Evolutionary conservation across 108 stramenopile species (phyloP).

Genomic region (Pinguiococcus pyrenoidosus): DNA sequence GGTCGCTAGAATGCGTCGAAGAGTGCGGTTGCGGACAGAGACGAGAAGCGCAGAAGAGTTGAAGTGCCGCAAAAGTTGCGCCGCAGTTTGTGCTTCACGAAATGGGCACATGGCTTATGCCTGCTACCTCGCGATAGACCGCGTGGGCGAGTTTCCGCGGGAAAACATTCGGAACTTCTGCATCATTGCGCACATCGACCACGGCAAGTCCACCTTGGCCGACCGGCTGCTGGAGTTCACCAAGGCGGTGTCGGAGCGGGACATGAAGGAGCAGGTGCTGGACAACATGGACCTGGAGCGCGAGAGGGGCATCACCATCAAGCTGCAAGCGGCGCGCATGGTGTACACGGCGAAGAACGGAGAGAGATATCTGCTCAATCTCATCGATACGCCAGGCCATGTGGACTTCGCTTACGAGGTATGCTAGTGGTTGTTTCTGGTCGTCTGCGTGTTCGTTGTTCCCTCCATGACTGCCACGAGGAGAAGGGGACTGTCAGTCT

Average conservation of each 20-base stretch:
- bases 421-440: too few species aligned
- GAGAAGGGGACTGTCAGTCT: too few species aligned
- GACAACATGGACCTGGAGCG: slow-evolving; percentile 95
- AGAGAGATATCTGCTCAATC: slow-evolving; percentile 64
- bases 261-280: slow-evolving; percentile 80
- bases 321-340: slow-evolving; percentile 90
- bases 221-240: slow-evolving; percentile 52
- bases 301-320: slow-evolving; percentile 97
- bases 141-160: too few species aligned
- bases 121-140: too few species aligned
- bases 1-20: too few species aligned
- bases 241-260: slow-evolving; percentile 60
- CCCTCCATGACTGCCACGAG: too few species aligned
- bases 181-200: slow-evolving; percentile 92
- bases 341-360: slow-evolving; percentile 71
- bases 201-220: slow-evolving; percentile 90
- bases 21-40: too few species aligned
- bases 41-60: too few species aligned
- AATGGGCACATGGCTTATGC: too few species aligned
- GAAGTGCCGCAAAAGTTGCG: too few species aligned
- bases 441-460: too few species aligned
- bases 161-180: slow-evolving; percentile 86
- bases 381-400: slow-evolving; percentile 74
- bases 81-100: too few species aligned
- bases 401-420: slow-evolving; percentile 95